A percentile compares a stretch with the other conserved stretches of the same genome.
Conservation (phyloP, 2,329 filamentous ascomycete genomes). For the Coniochaeta sp. region DNA sequence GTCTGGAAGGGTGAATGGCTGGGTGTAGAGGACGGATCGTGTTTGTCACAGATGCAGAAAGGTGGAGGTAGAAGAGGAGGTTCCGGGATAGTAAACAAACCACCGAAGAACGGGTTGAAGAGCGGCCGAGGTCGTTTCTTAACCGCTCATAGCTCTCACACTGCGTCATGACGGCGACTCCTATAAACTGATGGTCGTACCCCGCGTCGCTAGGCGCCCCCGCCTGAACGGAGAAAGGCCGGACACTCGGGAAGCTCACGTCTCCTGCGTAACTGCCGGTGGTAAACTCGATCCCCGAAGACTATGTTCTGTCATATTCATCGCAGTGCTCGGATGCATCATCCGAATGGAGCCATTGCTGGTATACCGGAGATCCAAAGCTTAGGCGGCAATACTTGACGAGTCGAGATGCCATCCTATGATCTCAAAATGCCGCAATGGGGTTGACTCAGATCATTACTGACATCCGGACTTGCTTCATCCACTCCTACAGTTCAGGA, state of each 20-base stretch:
- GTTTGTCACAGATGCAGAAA: background rate
- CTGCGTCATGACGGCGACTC: background rate
- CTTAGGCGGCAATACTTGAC: background rate
- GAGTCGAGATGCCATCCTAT: no score
- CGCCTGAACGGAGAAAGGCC: conserved; percentile 3
- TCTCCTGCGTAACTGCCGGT: background rate
- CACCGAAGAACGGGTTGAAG: conserved; percentile 9
- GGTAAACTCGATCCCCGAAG: background rate
- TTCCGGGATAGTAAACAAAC: conserved; percentile 5
- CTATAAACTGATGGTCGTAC: background rate
- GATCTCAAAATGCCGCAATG: no score
- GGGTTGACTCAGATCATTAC: no score
- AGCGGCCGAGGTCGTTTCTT: background rate
- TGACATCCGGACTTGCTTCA: no score
- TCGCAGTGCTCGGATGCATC: background rate
- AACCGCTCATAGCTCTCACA: background rate
- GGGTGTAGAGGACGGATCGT: background rate
- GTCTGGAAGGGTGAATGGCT: background rate
- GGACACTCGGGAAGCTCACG: conserved; percentile 15
- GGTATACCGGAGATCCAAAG: no score
- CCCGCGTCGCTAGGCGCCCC: background rate
- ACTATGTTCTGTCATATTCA: background rate
- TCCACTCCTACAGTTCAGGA: no score
- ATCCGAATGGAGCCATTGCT: background rate
- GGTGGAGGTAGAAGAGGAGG: background rate